A percentile compares a stretch with the other conserved stretches of the same genome.
These are phyloP conservation scores for Globisporangium paroecandrum DNA, from an alignment of 352 stramenopile genomes.

Conservation along the genomic window DNA sequence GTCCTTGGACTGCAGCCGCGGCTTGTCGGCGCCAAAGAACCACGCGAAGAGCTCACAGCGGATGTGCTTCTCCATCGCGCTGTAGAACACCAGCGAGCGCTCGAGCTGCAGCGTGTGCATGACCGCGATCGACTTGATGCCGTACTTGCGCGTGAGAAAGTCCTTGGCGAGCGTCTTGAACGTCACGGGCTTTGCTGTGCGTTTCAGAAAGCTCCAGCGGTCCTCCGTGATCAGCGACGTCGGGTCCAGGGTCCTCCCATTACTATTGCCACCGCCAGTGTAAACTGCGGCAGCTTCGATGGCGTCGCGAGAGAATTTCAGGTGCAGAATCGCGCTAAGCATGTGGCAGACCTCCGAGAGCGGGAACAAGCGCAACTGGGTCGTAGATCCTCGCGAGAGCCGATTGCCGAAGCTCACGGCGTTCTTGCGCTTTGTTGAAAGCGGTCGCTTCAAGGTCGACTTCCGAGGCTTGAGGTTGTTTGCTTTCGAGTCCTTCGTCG, in stretches of 20 bases:
- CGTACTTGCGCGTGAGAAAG: slow-evolving; percentile 62
- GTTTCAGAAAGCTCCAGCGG: slow-evolving; percentile 34
- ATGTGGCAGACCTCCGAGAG: slow-evolving; percentile 59
- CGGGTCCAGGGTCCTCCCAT: background rate
- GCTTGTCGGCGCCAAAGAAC: slow-evolving; percentile 59
- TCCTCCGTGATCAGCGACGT: slow-evolving; percentile 27
- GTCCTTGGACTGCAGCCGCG: slow-evolving; percentile 36
- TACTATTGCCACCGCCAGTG: background rate
- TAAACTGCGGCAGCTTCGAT: slow-evolving; percentile 17
- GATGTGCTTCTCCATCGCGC: slow-evolving; percentile 36
- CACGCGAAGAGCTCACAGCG: slow-evolving; percentile 65
- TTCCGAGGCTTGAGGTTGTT: slow-evolving; percentile 19
- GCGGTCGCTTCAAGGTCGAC: slow-evolving; percentile 29
- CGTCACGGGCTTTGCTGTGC: slow-evolving; percentile 19
- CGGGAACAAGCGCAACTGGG: slow-evolving; percentile 41
- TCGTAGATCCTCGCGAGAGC: slow-evolving; percentile 29
- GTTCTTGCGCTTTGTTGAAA: slow-evolving; percentile 41
- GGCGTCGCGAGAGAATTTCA: slow-evolving; percentile 56
- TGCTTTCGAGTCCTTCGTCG: slow-evolving; percentile 18
- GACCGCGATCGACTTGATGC: slow-evolving; percentile 68
- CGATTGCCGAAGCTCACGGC: slow-evolving; percentile 39
- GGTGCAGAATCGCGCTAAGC: slow-evolving; percentile 53
- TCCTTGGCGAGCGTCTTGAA: slow-evolving; percentile 64
- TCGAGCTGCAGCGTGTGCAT: slow-evolving; percentile 71
- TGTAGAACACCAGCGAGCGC: slow-evolving; percentile 59